Evolutionary conservation across 2,329 filamentous ascomycete species (phyloP).

Genomic region (Aspergillus uvarum): DNA sequence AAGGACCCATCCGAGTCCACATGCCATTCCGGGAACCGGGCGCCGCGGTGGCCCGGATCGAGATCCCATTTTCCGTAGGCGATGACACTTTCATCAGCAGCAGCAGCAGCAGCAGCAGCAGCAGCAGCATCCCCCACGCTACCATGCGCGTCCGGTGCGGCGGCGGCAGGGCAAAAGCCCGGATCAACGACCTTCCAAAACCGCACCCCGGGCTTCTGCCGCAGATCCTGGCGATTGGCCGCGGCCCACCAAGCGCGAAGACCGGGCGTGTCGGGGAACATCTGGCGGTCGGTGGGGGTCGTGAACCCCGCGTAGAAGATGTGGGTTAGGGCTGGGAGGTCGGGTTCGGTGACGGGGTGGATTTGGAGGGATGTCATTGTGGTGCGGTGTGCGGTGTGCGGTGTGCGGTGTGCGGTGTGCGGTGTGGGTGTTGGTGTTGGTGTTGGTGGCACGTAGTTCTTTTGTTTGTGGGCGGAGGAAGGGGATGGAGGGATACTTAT

Average conservation of each 20-base stretch:
- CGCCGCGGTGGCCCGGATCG: neutral
- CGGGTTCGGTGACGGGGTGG: neutral
- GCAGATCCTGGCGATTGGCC: neutral
- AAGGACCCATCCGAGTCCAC: neutral
- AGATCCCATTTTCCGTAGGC: slow-evolving; percentile 2
- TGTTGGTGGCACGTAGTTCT: too few species aligned
- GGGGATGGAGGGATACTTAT: too few species aligned
- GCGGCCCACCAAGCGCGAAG: neutral
- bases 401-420: too few species aligned
- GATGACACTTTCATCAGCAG: neutral
- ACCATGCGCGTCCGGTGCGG: neutral
- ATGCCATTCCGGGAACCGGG: neutral
- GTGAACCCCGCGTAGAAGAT: neutral
- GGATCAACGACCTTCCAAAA: neutral
- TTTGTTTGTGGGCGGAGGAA: too few species aligned
- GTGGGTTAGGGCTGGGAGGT: neutral
- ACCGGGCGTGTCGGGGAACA: slow-evolving; percentile 1
- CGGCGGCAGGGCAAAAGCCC: neutral
- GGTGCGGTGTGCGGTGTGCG: too few species aligned
- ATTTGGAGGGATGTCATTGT: neutral
- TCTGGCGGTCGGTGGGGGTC: neutral
- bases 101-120: neutral
- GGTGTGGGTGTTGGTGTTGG: too few species aligned
- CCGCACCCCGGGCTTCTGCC: neutral
- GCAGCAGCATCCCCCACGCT: too few species aligned